Evolutionary conservation across 176 grass and related monocot genomes (phyloP), one percentile per base, ranked within the genome.

Genomic region (Aegilops longissima): DNA sequence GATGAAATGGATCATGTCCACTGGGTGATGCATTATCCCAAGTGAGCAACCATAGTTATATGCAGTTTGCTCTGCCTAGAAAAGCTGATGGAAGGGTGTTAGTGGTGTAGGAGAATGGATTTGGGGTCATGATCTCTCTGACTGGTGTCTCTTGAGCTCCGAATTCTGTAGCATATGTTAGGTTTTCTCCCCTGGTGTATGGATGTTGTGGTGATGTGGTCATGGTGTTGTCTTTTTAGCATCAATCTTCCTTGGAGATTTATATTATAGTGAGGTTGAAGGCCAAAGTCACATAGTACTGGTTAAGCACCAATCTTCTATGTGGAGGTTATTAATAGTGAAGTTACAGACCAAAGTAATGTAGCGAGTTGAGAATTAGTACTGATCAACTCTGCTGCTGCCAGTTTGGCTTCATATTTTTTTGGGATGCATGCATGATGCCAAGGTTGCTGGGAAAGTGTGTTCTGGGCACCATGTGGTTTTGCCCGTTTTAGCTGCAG

Each of bases 51-150:
- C 17, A 24, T 76, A 52, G 13, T 40, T 74, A 27, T 13, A 61
- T 80, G 61, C 44, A 59, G 33, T 73, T 78, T 78, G 8, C 4
- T 68, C 13, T 67, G 33, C 47, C 54, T 36, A 71, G 84, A 61
- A 35, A 70, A 30, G 21, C 44, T 66, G 9, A 51, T 29, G 38
- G 14, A 79, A 40, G 66, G 3, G 66, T 36, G 7, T 70, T 70
- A 70, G 66, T 73, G 27, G 7, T 70, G 11, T 69, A 54, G 59
- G 61, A 80, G 69, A 62, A 61, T 51, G 77, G 85, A 20, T 77
- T 64, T 76, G 79, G 61, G 36, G 79, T 85, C 63, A 91, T 40
- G 70, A 85, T 85, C 82, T 87, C 75, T 84, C 30, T 77, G 81
- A 62, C 86, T 81, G 12, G 61, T 77, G 12, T 30, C 4, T 33